phyloP scores from a whole-genome alignment of 257 asterid species.

The Solanum verrucosum region DNA sequence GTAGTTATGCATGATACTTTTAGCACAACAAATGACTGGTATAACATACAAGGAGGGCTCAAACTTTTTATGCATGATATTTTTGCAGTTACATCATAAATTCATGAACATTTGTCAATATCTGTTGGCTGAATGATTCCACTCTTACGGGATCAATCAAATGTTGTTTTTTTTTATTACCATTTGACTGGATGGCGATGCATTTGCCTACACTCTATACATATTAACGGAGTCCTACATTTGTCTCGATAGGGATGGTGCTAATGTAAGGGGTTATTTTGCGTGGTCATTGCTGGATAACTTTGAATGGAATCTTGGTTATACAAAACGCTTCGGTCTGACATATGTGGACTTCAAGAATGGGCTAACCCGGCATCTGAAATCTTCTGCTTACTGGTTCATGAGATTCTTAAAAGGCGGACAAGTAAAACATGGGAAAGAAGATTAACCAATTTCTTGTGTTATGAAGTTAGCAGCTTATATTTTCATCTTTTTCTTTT shows the following conservation, averaged over 20 bases:
- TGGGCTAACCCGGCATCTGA: slow-evolving; percentile 25
- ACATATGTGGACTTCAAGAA: slow-evolving; percentile 36
- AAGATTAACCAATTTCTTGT: slow-evolving; percentile 11
- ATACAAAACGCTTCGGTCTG: slow-evolving; percentile 22
- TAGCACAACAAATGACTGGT: background rate
- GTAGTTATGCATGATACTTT: background rate
- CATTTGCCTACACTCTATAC: background rate
- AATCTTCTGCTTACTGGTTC: slow-evolving; percentile 55
- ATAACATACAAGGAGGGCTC: background rate
- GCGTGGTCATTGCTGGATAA: slow-evolving; percentile 21
- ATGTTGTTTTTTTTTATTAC: background rate
- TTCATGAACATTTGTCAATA: background rate
- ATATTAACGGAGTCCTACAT: background rate
- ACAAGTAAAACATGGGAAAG: slow-evolving; percentile 16
- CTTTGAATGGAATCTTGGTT: slow-evolving; percentile 21
- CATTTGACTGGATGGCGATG: background rate
- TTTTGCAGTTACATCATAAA: background rate
- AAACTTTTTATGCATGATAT: background rate
- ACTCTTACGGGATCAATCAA: background rate
- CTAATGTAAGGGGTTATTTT: slow-evolving; percentile 16
- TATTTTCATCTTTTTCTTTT: background rate
- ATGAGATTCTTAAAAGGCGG: slow-evolving; percentile 24
- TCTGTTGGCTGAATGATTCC: background rate
- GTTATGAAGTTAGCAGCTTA: background rate
- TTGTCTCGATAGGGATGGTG: slow-evolving; percentile 10